Percentiles rank a stretch among this genome's conserved stretches.
These are phyloP conservation scores for Exophiala viscosa DNA, from an alignment of 2,329 filamentous ascomycete species.

Conservation along the genomic window DNA sequence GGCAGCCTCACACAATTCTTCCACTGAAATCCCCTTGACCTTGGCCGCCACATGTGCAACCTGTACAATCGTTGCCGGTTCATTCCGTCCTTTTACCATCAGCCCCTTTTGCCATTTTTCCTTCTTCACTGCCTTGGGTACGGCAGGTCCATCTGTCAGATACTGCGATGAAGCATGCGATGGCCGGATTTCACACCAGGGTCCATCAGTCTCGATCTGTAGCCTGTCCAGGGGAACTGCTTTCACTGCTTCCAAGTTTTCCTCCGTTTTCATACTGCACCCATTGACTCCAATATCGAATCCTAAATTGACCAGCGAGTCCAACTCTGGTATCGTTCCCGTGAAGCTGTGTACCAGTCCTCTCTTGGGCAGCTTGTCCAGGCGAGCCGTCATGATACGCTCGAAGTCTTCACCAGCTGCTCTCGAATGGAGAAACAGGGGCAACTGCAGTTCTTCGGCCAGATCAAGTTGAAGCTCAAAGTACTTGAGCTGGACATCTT, in stretches of 20 bases:
- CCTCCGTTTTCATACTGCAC: conserved; percentile 89
- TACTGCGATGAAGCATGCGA: conserved; percentile 81
- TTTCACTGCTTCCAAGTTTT: conserved; percentile 82
- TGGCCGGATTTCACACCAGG: conserved; percentile 91
- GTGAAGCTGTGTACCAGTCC: conserved; percentile 96
- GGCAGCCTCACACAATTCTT: conserved; percentile 78
- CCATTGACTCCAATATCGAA: conserved; percentile 94
- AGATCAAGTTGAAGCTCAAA: conserved; percentile 80
- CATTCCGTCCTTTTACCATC: conserved; percentile 94
- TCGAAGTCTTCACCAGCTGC: conserved; percentile 86
- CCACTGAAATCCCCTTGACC: conserved; percentile 73
- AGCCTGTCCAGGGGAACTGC: conserved; percentile 73
- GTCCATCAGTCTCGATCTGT: conserved; percentile 95
- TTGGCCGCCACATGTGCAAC: conserved; percentile 85
- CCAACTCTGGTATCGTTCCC: conserved; percentile 79
- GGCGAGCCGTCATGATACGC: conserved; percentile 58
- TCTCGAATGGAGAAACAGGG: conserved; percentile 87
- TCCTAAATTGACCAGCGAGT: conserved; percentile 71
- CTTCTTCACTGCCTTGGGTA: conserved; percentile 87
- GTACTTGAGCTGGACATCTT: conserved; percentile 74
- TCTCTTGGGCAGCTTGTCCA: conserved; percentile 66
- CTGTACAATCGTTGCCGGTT: conserved; percentile 79
- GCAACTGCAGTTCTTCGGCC: conserved; percentile 71
- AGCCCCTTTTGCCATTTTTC: conserved; percentile 84
- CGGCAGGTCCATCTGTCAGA: conserved; percentile 58